phyloP scores from a whole-genome alignment of 257 asterid species.

The Osmanthus fragrans region DNA sequence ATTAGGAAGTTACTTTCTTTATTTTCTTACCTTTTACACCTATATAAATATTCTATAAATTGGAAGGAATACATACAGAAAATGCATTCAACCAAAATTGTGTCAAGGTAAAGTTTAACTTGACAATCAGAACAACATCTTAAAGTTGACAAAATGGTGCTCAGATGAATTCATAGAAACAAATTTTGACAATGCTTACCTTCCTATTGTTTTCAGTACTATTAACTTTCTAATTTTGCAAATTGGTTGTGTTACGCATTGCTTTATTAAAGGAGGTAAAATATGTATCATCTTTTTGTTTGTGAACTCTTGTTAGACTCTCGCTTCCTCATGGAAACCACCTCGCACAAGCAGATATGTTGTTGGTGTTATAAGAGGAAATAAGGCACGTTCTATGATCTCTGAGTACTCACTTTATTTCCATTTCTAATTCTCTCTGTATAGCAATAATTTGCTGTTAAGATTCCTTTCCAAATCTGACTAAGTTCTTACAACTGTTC shows the following conservation, averaged over 20 bases:
- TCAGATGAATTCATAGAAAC: conserved; percentile 2
- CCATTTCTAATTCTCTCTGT: not conserved
- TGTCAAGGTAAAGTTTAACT: not conserved
- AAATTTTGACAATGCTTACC: not conserved
- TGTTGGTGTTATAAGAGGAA: conserved; percentile 67
- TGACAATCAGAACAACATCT: not conserved
- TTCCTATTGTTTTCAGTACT: conserved; percentile 10
- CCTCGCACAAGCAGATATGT: conserved; percentile 49
- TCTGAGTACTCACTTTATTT: conserved; percentile 6
- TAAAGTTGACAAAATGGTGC: not conserved
- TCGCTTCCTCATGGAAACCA: conserved; percentile 57
- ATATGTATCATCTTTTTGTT: conserved; percentile 21
- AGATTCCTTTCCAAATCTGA: conserved; percentile 7
- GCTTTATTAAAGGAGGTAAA: conserved; percentile 11
- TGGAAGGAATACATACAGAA: too few species aligned
- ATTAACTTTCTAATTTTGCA: conserved; percentile 8
- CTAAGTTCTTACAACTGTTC: conserved; percentile 13
- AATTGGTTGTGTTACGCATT: not conserved
- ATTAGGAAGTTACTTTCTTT: too few species aligned
- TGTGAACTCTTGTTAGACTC: conserved; percentile 51
- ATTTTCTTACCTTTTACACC: too few species aligned
- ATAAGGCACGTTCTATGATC: conserved; percentile 55
- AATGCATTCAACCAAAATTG: too few species aligned
- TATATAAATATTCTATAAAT: too few species aligned
- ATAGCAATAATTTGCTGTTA: conserved; percentile 4